Percentiles rank a stretch among this genome's conserved stretches.
phyloP scores from a whole-genome alignment of 805 yeast species.

The Saturnispora dispora region DNA sequence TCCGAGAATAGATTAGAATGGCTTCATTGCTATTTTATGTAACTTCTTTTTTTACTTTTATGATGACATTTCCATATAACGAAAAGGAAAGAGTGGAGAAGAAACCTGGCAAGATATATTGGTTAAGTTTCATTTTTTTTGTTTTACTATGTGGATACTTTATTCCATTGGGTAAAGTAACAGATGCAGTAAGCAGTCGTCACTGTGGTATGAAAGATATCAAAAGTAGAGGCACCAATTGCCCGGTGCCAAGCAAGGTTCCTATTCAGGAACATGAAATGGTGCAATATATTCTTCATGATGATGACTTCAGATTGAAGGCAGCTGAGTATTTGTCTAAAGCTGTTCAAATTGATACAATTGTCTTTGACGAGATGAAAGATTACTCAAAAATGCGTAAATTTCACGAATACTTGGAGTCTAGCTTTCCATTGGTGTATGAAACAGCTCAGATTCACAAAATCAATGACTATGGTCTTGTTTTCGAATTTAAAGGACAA shows the following conservation, averaged over 20 bases:
- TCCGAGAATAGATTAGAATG: neutral
- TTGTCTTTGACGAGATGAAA: constrained; percentile 24
- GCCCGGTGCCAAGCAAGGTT: constrained; percentile 22
- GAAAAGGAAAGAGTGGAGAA: neutral
- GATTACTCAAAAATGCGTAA: constrained; percentile 17
- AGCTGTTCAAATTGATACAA: constrained; percentile 47
- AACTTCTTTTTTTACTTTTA: neutral
- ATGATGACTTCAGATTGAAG: constrained; percentile 24
- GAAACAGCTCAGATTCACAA: constrained; percentile 35
- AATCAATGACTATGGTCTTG: constrained; percentile 55
- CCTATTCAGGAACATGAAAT: constrained; percentile 13
- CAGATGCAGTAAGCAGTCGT: neutral
- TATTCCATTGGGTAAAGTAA: constrained; percentile 17
- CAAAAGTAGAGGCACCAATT: constrained; percentile 3
- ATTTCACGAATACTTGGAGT: constrained; percentile 17
- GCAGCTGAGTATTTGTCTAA: constrained; percentile 37
- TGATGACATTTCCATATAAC: neutral
- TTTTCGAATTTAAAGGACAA: constrained; percentile 59
- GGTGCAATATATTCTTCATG: constrained; percentile 25
- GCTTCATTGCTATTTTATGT: neutral
- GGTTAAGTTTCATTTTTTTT: neutral
- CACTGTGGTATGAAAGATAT: neutral
- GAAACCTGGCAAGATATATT: neutral
- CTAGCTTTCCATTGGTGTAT: constrained; percentile 28
- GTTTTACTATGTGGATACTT: neutral